Conservation (phyloP, 2,329 filamentous ascomycete genomes). For the Penicillium sclerotiorum region DNA sequence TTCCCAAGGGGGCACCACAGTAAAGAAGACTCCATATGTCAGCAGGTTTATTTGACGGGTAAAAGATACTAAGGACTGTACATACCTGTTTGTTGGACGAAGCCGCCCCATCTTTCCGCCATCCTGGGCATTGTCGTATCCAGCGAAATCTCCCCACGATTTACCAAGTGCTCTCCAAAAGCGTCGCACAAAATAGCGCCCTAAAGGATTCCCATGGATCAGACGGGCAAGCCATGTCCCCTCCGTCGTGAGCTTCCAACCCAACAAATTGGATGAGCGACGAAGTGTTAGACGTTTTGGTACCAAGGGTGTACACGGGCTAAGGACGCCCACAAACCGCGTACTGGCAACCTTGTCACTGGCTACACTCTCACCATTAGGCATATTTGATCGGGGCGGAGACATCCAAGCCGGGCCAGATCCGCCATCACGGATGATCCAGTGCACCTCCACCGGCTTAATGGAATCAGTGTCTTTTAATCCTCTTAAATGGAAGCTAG, state of each 20-base stretch:
- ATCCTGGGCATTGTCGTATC: constrained; percentile 18
- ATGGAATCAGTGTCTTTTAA: constrained; percentile 10
- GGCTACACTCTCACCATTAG: constrained; percentile 17
- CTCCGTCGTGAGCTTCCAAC: constrained; percentile 15
- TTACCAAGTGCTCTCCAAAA: constrained; percentile 24
- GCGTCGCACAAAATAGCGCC: constrained; percentile 20
- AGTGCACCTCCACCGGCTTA: constrained; percentile 27
- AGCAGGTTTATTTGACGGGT: background rate
- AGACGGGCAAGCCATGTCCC: constrained; percentile 26
- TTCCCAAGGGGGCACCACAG: constrained; percentile 23
- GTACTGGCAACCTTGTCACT: constrained; percentile 29
- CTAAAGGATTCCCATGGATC: constrained; percentile 25
- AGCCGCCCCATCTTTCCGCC: constrained; percentile 26
- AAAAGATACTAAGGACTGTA: background rate
- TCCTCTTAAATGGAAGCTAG: constrained; percentile 14
- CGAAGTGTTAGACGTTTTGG: constrained; percentile 18
- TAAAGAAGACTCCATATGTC: constrained; percentile 20
- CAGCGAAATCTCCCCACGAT: constrained; percentile 10
- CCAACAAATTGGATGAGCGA: too few species aligned
- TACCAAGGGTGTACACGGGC: constrained; percentile 17
- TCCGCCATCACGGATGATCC: constrained; percentile 27
- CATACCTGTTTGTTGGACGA: constrained; percentile 21
- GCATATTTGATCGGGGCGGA: constrained; percentile 19
- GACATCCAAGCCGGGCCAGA: constrained; percentile 28
- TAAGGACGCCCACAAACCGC: constrained; percentile 20